Percentiles rank a stretch among this genome's conserved stretches.
Conservation (phyloP, 257 asterid genomes). For the Coffea canephora region DNA sequence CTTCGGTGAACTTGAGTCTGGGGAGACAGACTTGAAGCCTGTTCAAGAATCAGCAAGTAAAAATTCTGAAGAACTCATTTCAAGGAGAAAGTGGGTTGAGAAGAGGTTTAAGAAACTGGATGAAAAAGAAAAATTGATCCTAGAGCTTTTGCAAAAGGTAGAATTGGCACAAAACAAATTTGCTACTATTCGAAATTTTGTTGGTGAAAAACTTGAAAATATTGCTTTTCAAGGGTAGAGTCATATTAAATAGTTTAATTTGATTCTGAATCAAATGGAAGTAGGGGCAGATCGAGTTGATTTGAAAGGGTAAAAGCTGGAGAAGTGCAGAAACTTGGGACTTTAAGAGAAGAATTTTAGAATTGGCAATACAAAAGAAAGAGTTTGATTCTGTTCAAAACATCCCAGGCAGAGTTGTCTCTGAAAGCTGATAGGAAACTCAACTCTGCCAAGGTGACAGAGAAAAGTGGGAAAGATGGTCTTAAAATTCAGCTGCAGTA, state of each 20-base stretch:
- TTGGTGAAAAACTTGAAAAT: conserved; percentile 11
- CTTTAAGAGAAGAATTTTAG: conserved; percentile 31
- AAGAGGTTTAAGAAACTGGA: conserved; percentile 10
- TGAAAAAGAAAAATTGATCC: conserved; percentile 20
- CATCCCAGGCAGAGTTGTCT: too few relatives aligned
- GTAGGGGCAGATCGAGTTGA: not conserved
- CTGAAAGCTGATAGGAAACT: too few relatives aligned
- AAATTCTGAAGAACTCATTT: conserved; percentile 3
- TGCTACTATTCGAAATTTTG: not conserved
- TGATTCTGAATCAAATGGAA: conserved; percentile 19
- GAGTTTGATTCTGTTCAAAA: too few relatives aligned
- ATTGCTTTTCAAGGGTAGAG: conserved; percentile 9
- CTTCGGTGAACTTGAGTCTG: conserved; percentile 4
- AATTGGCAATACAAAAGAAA: not conserved
- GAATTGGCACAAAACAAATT: conserved; percentile 2
- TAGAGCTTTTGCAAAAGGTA: conserved; percentile 7
- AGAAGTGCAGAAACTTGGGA: conserved; percentile 18
- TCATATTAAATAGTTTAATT: conserved; percentile 6
- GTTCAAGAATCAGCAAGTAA: conserved; percentile 8
- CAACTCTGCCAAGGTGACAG: too few relatives aligned
- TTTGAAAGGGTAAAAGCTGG: conserved; percentile 12
- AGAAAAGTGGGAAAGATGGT: too few relatives aligned
- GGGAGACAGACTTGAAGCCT: conserved; percentile 8
- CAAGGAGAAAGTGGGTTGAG: conserved; percentile 7
- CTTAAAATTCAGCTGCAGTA: too few relatives aligned